These are phyloP conservation scores for Penicillium maclennaniae DNA, from an alignment of 495 filamentous ascomycete genomes.

Conservation along the genomic window DNA sequence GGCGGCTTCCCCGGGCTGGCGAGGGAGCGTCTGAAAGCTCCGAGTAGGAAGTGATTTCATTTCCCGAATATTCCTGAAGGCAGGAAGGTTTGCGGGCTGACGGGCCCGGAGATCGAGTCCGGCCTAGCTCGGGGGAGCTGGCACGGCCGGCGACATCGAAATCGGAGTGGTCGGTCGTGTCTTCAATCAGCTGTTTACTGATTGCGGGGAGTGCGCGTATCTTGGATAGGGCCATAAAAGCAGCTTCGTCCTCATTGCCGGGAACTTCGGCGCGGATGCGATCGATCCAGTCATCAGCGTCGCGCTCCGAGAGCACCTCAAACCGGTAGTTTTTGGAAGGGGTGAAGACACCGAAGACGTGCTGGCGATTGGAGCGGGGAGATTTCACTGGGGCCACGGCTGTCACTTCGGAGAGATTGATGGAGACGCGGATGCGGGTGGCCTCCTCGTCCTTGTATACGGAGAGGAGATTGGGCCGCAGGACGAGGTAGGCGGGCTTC, in stretches of 20 bases:
- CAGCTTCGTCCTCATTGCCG: constrained; percentile 81
- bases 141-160: constrained; percentile 30
- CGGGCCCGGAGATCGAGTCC: constrained; percentile 27
- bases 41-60: constrained; percentile 83
- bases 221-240: constrained; percentile 59
- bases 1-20: constrained; percentile 21
- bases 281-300: constrained; percentile 84
- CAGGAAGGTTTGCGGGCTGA: constrained; percentile 42
- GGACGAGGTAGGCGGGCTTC: constrained; percentile 86
- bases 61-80: constrained; percentile 76
- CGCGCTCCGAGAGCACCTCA: constrained; percentile 64
- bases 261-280: constrained; percentile 74
- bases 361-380: constrained; percentile 70
- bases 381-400: constrained; percentile 86
- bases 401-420: constrained; percentile 84
- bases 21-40: constrained; percentile 74
- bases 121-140: constrained; percentile 45
- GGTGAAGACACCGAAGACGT: constrained; percentile 92
- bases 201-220: constrained; percentile 29
- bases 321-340: constrained; percentile 89
- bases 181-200: constrained; percentile 38
- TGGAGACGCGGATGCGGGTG: constrained; percentile 80
- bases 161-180: constrained; percentile 46
- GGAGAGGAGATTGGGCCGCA: constrained; percentile 88
- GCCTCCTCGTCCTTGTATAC: constrained; percentile 92